Base-by-base conservation (phyloP, 2,329 filamentous ascomycete species). In the Cladosporium sp. region DNA sequence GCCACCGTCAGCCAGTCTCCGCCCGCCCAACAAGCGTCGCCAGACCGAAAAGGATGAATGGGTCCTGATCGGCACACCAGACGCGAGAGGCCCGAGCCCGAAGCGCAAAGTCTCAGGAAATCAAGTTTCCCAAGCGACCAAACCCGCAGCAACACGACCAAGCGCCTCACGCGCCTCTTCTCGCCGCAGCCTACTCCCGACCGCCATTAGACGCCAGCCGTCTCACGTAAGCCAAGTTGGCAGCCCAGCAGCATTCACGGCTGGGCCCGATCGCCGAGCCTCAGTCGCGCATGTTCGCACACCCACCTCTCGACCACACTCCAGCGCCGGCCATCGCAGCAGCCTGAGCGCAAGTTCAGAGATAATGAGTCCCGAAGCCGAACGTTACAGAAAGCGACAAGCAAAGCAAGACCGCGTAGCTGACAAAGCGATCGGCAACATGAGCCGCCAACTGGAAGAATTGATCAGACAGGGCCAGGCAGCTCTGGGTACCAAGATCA, bases 391-490 rank as follows among this genome's bases (percentile, higher is more conserved):
- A 5, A 85, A 86, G n/a, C 82, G 84, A 68, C 83, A 87, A 63
- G 79, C 85, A 22, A 83, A 84, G 51, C 88, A 89, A 58, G 91
- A 96, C 66, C 80, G 85, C 45, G 87, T 92, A 65, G 83, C 89
- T 7, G 91, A 97, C 65, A 84, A 86, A 42, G 86, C 88, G 53
- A 88, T 97, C 65, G 85, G 85, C 49, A 83, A 87, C 24, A 85
- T 97, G 73, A 95, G 94, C 69, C 80, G 84, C 48, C 85, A 89
- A 65, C 77, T 97, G 48, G 84, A 89, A 68, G 88, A 87, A 34
- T 91, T 99, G 88, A 95, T 99, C 56, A 81, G 86, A 1, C 88
- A 97, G 73, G 94, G 92, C 0, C 88, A 88, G 65, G 88, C 94
- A 71, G 94, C 94, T 1, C 75, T 99, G 17, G 92, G 77, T 6